phyloP scores from a whole-genome alignment of 1,284 basidiomycete species.

The Malassezia nana region DNA sequence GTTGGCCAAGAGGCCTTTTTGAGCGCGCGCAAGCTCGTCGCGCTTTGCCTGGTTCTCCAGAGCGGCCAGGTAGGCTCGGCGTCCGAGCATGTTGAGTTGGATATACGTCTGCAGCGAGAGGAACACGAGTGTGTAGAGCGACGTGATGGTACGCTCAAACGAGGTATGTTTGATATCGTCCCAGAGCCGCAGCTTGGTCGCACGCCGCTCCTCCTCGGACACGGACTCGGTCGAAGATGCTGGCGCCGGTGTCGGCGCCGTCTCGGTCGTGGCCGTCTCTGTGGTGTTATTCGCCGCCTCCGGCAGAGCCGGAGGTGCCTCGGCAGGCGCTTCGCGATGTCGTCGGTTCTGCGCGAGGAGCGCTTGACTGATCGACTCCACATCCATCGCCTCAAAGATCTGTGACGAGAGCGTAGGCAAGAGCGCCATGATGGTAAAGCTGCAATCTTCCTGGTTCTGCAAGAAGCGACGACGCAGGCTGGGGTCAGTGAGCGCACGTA shows the following conservation, averaged over 20 bases:
- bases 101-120: conserved; percentile 69
- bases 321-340: not conserved
- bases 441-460: conserved; percentile 70
- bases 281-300: too few species aligned
- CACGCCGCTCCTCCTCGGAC: conserved; percentile 15
- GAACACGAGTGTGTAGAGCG: conserved; percentile 68
- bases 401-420: conserved; percentile 66
- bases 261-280: not conserved
- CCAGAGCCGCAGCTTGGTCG: conserved; percentile 40
- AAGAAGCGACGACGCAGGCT: conserved; percentile 62
- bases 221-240: not conserved
- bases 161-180: conserved; percentile 51
- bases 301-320: too few species aligned
- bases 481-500: conserved; percentile 49
- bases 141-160: conserved; percentile 72
- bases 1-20: not conserved
- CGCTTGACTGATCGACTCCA: conserved; percentile 66
- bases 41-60: conserved; percentile 53
- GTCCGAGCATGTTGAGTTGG: conserved; percentile 73
- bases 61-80: conserved; percentile 66
- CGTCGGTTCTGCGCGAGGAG: conserved; percentile 50
- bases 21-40: not conserved
- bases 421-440: conserved; percentile 69
- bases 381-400: conserved; percentile 66
- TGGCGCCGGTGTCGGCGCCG: not conserved